Percentiles rank a stretch among this genome's conserved stretches.
Conservation (phyloP, 2,329 filamentous ascomycete species). For the Penicillium sp. region DNA sequence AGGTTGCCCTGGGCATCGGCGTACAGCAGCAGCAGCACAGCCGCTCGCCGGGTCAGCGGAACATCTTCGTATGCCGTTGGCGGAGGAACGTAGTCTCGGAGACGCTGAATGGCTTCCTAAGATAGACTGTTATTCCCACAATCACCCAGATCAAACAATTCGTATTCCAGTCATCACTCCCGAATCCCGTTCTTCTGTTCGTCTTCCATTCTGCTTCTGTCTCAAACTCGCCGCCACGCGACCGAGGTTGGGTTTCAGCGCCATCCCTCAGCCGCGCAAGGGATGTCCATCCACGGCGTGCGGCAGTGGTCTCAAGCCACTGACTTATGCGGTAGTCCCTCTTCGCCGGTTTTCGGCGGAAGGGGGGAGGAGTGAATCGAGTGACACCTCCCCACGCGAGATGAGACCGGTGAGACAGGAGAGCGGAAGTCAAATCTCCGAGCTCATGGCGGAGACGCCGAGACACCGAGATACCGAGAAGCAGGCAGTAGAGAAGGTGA, state of each 20-base stretch:
- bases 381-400: no score
- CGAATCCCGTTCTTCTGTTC: constrained; percentile 2
- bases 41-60: constrained; percentile 67
- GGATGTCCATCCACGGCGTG: constrained; percentile 25
- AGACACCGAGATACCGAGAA: no score
- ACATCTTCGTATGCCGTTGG: constrained; percentile 57
- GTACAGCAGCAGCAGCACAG: constrained; percentile 83
- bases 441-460: no score
- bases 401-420: no score
- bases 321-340: no score
- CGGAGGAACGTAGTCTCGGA: constrained; percentile 56
- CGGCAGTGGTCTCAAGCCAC: not conserved
- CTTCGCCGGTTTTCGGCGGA: no score
- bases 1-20: constrained; percentile 79
- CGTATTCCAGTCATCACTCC: no score
- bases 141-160: no score
- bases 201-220: constrained; percentile 1
- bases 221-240: constrained; percentile 7
- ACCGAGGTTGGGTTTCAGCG: constrained; percentile 16
- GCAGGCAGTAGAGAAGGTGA: no score
- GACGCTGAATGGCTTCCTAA: constrained; percentile 54
- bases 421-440: no score
- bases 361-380: no score
- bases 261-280: constrained; percentile 4
- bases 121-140: not conserved